Percentiles rank a stretch among this genome's conserved stretches.
phyloP scores from a whole-genome alignment of 495 filamentous ascomycete species.

The Lasiosphaeriaceae sp. region DNA sequence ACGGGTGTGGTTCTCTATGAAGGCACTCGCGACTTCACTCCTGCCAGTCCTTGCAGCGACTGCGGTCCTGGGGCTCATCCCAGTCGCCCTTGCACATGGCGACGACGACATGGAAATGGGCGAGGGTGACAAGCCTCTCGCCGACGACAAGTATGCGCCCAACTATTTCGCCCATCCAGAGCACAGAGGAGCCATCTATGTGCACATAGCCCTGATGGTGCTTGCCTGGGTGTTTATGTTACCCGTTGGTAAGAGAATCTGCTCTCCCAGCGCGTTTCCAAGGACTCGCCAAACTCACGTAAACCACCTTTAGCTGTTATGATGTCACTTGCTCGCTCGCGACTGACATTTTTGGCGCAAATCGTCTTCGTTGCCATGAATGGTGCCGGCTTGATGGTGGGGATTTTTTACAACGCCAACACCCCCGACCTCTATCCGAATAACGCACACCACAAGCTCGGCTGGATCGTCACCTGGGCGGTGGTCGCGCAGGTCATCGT shows the following conservation, averaged over 20 bases:
- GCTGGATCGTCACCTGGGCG: slow-evolving; percentile 79
- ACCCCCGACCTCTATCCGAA: slow-evolving; percentile 87
- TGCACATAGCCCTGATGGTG: slow-evolving; percentile 77
- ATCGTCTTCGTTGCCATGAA: slow-evolving; percentile 72
- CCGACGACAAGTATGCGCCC: slow-evolving; percentile 40
- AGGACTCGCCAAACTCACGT: no score
- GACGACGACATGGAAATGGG: slow-evolving; percentile 44
- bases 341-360: slow-evolving; percentile 68
- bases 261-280: neutral
- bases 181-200: slow-evolving; percentile 62
- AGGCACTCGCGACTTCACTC: slow-evolving; percentile 11
- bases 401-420: slow-evolving; percentile 71
- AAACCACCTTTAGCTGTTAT: slow-evolving; percentile 58
- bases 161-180: slow-evolving; percentile 77
- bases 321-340: slow-evolving; percentile 78
- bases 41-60: slow-evolving; percentile 19
- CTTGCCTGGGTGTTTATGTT: slow-evolving; percentile 80
- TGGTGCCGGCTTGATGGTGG: slow-evolving; percentile 64
- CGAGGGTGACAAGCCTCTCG: slow-evolving; percentile 33
- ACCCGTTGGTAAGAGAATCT: slow-evolving; percentile 62
- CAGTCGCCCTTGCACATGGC: slow-evolving; percentile 41
- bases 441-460: slow-evolving; percentile 84
- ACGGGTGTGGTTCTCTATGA: slow-evolving; percentile 14
- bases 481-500: slow-evolving; percentile 64
- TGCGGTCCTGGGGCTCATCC: slow-evolving; percentile 34